Percentiles rank a stretch among this genome's conserved stretches.
Evolutionary conservation across 257 asterid genomes (phyloP).

Genomic region (Plantago ovata): DNA sequence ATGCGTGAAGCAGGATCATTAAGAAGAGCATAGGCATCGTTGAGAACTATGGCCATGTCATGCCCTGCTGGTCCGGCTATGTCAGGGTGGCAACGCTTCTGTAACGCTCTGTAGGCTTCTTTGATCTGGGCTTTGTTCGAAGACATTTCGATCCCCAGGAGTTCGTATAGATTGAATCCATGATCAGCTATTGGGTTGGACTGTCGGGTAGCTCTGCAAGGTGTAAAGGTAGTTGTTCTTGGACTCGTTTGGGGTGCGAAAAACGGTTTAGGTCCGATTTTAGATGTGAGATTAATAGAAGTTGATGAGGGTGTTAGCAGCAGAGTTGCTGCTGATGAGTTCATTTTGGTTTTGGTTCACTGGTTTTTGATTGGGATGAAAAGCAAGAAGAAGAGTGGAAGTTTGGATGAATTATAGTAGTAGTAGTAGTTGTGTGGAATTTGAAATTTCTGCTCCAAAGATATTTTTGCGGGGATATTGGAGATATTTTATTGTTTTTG

Average conservation of each 20-base stretch:
- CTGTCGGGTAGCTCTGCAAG: slow-evolving; percentile 40
- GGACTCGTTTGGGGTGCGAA: slow-evolving; percentile 15
- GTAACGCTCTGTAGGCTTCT: slow-evolving; percentile 70
- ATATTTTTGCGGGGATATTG: not conserved
- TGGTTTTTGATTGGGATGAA: not conserved
- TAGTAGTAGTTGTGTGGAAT: too few relatives aligned
- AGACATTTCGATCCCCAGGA: slow-evolving; percentile 67
- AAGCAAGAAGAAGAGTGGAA: not conserved
- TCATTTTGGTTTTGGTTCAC: not conserved
- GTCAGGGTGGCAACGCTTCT: slow-evolving; percentile 93
- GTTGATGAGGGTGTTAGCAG: not conserved
- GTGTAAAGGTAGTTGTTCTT: slow-evolving; percentile 8
- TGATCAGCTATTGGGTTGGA: slow-evolving; percentile 31
- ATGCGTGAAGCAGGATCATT: slow-evolving; percentile 63
- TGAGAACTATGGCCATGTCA: slow-evolving; percentile 92
- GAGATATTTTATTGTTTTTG: not conserved
- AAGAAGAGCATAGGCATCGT: slow-evolving; percentile 80
- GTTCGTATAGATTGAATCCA: slow-evolving; percentile 83
- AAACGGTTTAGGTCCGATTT: not conserved
- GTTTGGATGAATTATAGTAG: not conserved
- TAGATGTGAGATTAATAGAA: not conserved
- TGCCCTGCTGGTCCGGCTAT: slow-evolving; percentile 84
- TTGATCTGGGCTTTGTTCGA: slow-evolving; percentile 59
- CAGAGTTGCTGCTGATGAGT: slow-evolving; percentile 11
- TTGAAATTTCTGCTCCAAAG: slow-evolving; percentile 1